phyloP scores from a whole-genome alignment of 2,329 filamentous ascomycete species.

The Pseudogymnoascus sp. region DNA sequence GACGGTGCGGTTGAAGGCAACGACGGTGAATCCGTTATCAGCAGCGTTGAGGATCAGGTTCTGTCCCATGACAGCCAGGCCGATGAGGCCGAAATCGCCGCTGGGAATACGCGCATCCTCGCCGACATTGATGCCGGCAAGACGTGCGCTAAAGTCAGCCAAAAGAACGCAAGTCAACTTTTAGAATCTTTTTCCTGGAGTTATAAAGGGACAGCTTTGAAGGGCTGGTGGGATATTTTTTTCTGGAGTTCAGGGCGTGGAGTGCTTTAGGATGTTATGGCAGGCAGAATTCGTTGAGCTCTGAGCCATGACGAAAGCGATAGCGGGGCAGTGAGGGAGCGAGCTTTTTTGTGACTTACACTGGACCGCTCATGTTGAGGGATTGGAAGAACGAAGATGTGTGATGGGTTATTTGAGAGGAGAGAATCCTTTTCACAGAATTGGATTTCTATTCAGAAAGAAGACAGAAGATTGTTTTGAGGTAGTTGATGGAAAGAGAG shows the following conservation, averaged over 20 bases:
- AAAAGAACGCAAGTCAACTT: slow-evolving; percentile 23
- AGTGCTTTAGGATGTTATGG: slow-evolving; percentile 6
- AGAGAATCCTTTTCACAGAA: not conserved
- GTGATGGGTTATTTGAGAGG: not conserved
- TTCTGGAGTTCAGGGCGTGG: not conserved
- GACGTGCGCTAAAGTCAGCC: slow-evolving; percentile 53
- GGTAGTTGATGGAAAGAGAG: not conserved
- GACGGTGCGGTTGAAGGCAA: slow-evolving; percentile 97
- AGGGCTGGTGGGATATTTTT: slow-evolving; percentile 13
- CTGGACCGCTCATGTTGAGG: slow-evolving; percentile 33
- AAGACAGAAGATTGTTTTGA: not conserved
- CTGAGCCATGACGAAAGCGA: slow-evolving; percentile 18
- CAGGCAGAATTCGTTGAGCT: slow-evolving; percentile 9
- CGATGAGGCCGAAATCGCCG: slow-evolving; percentile 80
- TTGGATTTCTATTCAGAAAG: slow-evolving; percentile 4
- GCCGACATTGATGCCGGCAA: slow-evolving; percentile 65
- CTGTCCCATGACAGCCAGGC: slow-evolving; percentile 84
- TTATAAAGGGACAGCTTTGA: slow-evolving; percentile 11
- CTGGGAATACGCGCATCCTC: slow-evolving; percentile 43
- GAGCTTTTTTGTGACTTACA: slow-evolving; percentile 47
- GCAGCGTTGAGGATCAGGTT: slow-evolving; percentile 87
- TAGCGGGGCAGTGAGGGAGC: slow-evolving; percentile 27
- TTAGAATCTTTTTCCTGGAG: slow-evolving; percentile 13
- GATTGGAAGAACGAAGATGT: not conserved
- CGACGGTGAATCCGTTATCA: slow-evolving; percentile 90